Conservation (phyloP, 345 rosid genomes). For the Syzygium grande region DNA sequence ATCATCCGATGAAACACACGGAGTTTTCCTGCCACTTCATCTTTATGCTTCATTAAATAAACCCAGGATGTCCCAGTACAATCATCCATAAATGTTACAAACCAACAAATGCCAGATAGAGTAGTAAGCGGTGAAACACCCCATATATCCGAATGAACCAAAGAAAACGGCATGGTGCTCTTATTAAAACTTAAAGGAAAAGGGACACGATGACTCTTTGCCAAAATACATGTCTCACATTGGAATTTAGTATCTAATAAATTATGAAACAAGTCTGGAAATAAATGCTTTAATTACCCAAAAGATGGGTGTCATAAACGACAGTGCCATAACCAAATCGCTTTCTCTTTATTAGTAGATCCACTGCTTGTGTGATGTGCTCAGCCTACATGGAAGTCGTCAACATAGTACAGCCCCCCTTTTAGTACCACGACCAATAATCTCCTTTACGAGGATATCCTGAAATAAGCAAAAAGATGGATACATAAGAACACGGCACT, state of each 20-base stretch:
- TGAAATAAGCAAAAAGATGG: no score
- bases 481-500: not conserved
- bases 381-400: not conserved
- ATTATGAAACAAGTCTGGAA: not conserved
- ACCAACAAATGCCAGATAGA: not conserved
- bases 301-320: not conserved
- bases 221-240: not conserved
- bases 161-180: not conserved
- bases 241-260: not conserved
- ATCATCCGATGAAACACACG: not conserved
- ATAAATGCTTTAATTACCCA: not conserved
- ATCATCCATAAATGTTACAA: not conserved
- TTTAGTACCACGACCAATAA: not conserved
- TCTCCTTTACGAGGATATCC: not conserved
- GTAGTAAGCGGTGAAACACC: not conserved
- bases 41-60: not conserved
- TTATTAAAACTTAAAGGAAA: not conserved
- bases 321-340: not conserved
- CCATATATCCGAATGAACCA: slow-evolving; percentile 2
- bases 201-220: not conserved
- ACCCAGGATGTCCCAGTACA: not conserved
- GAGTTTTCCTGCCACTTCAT: not conserved
- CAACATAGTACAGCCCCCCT: not conserved
- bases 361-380: no score
- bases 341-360: not conserved